Evolutionary conservation across 345 rosid genomes (phyloP), one percentile per base, ranked within the genome.

Genomic region (Conringia planisiliqua): DNA sequence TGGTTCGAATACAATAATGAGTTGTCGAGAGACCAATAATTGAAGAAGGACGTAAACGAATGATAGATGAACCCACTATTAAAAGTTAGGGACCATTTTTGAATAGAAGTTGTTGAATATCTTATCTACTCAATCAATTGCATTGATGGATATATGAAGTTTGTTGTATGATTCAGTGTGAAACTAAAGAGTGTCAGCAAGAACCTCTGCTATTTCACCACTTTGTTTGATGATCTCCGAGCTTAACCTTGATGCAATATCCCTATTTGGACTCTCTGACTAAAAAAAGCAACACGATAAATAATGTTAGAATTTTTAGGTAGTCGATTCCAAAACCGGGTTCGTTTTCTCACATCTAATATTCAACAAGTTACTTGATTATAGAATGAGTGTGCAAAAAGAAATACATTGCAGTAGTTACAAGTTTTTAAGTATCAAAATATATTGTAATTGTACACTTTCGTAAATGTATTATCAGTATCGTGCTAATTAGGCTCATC

Each of bases 71-170:
- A 69, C 54, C 75, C 48, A 69, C 35, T 62, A 54, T 54, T 54
- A 24, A 70, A 75, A 69, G 10, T 76, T 62, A 33, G 75, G 80
- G 80, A 76, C 80, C 80, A 62, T 33, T 51, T 68, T 32, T 62
- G 39, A 42, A 76, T 51, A 33, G 48, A 38, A 44, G 75, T 70
- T 70, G 70, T 44, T 69, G 75, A 55, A 44, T 55, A 43, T 76
- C 57, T 36, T 69, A 76, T 54, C 75, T 69, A 62, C 59, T 35
- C 68, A 66, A 67, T 48, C 35, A 48, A 68, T 39, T 62, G 55
- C 75, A 76, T 70, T 76, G 18, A 76, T 44, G n/a, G n/a, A n/a
- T 76, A 66, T 18, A 60, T 18, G 64, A 36, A 36, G 29, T 5
- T 18, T 20, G 8, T 60, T 18, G 14, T 60, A 20, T 60, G 22